Evolutionary conservation across 306 rosid species (phyloP).

Genomic region (Cicer judaicum): DNA sequence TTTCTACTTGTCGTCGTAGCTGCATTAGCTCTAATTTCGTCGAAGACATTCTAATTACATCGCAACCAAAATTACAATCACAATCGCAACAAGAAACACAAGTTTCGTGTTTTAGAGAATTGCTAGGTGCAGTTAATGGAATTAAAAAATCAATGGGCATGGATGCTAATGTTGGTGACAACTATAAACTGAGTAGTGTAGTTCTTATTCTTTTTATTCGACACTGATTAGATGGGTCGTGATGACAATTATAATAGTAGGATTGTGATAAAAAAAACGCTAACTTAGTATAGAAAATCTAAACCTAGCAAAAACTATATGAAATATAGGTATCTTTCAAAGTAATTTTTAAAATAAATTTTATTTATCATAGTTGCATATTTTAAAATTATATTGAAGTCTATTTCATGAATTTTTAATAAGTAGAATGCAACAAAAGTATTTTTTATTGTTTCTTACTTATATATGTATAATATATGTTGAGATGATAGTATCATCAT

Average conservation of each 20-base stretch:
- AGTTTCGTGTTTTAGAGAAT: slow-evolving; percentile 38
- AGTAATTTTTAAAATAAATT: too few relatives aligned
- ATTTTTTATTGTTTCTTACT: neutral
- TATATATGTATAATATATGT: neutral
- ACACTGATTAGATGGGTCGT: too few relatives aligned
- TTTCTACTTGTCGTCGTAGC: slow-evolving; percentile 32
- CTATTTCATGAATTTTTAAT: too few relatives aligned
- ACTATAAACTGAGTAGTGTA: slow-evolving; percentile 76
- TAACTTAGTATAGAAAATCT: too few relatives aligned
- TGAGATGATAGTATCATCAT: slow-evolving; percentile 68
- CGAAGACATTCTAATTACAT: slow-evolving; percentile 23
- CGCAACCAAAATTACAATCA: neutral
- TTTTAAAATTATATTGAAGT: too few relatives aligned
- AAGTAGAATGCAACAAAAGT: neutral
- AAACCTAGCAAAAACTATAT: too few relatives aligned
- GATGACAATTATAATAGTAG: too few relatives aligned
- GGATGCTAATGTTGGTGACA: slow-evolving; percentile 66
- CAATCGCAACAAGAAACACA: neutral
- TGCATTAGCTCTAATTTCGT: slow-evolving; percentile 41
- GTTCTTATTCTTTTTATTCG: slow-evolving; percentile 72
- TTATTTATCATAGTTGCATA: too few relatives aligned
- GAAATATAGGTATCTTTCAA: too few relatives aligned
- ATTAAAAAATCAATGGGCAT: slow-evolving; percentile 60
- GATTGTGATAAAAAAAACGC: too few relatives aligned
- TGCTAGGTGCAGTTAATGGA: slow-evolving; percentile 46